Percentiles rank a stretch among this genome's conserved stretches.
phyloP scores from a whole-genome alignment of 148 eudicot species.

The Diospyros kaki region DNA sequence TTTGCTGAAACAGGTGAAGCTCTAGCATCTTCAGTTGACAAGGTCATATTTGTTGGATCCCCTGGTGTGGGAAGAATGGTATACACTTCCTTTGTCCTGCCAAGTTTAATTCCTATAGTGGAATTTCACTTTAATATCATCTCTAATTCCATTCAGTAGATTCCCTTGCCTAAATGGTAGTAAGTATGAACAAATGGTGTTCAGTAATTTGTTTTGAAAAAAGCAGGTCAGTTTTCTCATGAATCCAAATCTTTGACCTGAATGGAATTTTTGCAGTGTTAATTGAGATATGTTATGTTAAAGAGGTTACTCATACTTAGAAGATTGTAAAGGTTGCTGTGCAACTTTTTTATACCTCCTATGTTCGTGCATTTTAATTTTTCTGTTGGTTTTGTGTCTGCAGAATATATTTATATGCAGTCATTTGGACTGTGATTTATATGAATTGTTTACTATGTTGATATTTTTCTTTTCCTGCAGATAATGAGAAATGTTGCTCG shows the following conservation, averaged over 20 bases:
- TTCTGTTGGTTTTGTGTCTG: not conserved
- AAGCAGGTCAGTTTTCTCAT: not conserved
- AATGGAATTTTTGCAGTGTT: not conserved
- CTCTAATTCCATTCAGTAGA: not conserved
- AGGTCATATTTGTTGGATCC: slow-evolving; percentile 97
- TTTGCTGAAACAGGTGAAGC: slow-evolving; percentile 99
- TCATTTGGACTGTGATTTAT: too few relatives aligned
- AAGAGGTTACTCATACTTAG: slow-evolving; percentile 1
- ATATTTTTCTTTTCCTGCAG: slow-evolving; percentile 34
- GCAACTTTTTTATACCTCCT: not conserved
- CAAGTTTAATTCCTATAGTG: not conserved
- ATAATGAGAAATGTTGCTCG: slow-evolving; percentile 93
- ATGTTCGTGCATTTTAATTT: not conserved
- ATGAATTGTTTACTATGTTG: not conserved
- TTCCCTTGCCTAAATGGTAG: not conserved
- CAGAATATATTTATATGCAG: not conserved
- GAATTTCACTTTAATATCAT: not conserved
- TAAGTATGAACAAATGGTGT: not conserved
- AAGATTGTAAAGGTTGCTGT: not conserved
- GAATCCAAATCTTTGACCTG: not conserved
- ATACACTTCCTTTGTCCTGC: slow-evolving; percentile 13
- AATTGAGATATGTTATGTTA: not conserved
- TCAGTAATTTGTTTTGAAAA: not conserved
- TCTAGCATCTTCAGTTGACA: slow-evolving; percentile 91
- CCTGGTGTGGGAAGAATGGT: slow-evolving; percentile 97